A percentile compares a stretch with the other conserved stretches of the same genome.
Evolutionary conservation across 352 stramenopile species (phyloP).

Genomic region (Thalassiosira hispida): DNA sequence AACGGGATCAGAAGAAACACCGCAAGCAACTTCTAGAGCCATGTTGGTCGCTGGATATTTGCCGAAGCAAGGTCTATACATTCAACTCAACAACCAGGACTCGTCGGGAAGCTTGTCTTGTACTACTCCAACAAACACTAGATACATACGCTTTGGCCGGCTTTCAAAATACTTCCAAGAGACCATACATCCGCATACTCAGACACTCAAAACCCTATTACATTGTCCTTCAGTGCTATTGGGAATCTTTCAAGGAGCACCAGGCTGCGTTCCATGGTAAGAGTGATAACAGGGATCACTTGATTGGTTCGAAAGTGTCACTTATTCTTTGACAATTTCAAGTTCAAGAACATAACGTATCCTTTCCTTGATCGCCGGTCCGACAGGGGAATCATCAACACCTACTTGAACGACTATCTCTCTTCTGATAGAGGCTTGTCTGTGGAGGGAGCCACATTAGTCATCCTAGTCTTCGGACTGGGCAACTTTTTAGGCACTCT

Average conservation of each 20-base stretch:
- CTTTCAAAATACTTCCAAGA: conserved; percentile 26
- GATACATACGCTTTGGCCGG: neutral
- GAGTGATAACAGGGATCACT: too few species aligned
- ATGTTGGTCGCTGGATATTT: conserved; percentile 15
- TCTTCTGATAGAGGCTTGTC: conserved; percentile 76
- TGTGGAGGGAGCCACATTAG: conserved; percentile 68
- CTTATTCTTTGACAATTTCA: neutral
- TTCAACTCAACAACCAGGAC: conserved; percentile 30
- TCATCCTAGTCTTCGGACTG: conserved; percentile 78
- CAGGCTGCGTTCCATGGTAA: conserved; percentile 75
- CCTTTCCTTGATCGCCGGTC: conserved; percentile 34
- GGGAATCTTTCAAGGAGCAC: conserved; percentile 77
- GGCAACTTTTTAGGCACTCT: conserved; percentile 75
- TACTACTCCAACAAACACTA: neutral
- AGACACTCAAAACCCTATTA: conserved; percentile 55
- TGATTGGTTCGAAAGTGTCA: too few species aligned
- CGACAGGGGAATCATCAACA: conserved; percentile 79
- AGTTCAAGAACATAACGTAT: conserved; percentile 7
- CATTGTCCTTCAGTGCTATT: conserved; percentile 71
- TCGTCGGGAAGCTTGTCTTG: conserved; percentile 7
- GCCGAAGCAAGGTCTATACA: conserved; percentile 30
- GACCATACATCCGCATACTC: conserved; percentile 29
- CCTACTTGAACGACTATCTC: conserved; percentile 85
- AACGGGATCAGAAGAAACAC: neutral
- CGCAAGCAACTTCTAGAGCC: neutral